Evolutionary conservation across 163 green algal species (phyloP).

Genomic region (Chlamydomonas reinhardtii): DNA sequence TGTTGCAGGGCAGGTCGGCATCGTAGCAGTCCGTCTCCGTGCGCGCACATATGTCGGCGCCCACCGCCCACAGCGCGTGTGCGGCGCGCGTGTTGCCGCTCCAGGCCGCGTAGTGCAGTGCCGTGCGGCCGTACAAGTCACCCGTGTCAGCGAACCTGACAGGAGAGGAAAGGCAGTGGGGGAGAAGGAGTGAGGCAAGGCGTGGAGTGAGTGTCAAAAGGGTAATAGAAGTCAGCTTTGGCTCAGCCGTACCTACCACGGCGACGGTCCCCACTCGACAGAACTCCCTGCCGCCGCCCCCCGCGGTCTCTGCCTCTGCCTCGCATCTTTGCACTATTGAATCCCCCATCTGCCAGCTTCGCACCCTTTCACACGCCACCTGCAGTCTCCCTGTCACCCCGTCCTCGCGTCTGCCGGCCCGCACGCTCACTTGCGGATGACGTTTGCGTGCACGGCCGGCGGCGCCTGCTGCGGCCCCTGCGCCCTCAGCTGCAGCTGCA

Average conservation of each 20-base stretch:
- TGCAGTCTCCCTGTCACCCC: too few relatives aligned
- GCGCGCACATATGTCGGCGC: constrained; percentile 33
- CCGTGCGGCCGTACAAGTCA: constrained; percentile 46
- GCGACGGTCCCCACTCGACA: too few relatives aligned
- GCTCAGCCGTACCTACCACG: too few relatives aligned
- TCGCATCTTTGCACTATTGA: too few relatives aligned
- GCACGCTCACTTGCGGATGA: constrained; percentile 44
- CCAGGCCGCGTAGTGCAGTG: constrained; percentile 55
- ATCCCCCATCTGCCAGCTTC: too few relatives aligned
- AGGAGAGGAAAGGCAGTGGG: neutral
- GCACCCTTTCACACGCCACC: too few relatives aligned
- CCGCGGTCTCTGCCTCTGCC: too few relatives aligned
- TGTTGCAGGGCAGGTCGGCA: constrained; percentile 55
- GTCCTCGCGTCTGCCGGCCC: too few relatives aligned
- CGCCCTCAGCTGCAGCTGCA: constrained; percentile 22
- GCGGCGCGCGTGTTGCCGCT: constrained; percentile 30
- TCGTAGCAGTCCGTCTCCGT: constrained; percentile 53
- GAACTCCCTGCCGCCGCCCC: too few relatives aligned
- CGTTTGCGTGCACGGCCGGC: constrained; percentile 1
- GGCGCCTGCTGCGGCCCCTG: constrained; percentile 3
- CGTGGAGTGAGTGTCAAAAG: too few relatives aligned
- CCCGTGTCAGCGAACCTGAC: constrained; percentile 1
- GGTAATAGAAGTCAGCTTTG: too few relatives aligned
- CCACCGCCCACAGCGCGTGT: constrained; percentile 42
- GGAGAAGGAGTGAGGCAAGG: too few relatives aligned